phyloP scores from a whole-genome alignment of 306 rosid species.

The Hippophae tibetana region DNA sequence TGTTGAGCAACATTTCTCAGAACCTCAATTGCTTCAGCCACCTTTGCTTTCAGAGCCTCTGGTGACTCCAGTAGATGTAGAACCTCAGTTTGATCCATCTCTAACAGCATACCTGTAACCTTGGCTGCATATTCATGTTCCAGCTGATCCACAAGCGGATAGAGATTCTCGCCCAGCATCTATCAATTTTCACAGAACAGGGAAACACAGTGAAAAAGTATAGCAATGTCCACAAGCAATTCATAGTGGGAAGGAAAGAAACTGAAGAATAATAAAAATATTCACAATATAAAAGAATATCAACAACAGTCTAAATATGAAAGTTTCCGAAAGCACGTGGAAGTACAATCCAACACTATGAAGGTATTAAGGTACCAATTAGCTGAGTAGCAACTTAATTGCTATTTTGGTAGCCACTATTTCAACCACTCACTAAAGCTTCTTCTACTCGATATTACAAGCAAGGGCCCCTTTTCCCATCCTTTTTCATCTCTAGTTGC shows the following conservation, averaged over 20 bases:
- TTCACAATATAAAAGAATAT: too few species aligned
- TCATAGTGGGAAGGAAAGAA: neutral
- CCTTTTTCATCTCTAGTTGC: too few species aligned
- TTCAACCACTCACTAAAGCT: too few species aligned
- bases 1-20: constrained; percentile 88
- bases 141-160: constrained; percentile 95
- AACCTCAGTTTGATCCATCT: constrained; percentile 99
- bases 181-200: constrained; percentile 22
- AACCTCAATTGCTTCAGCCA: constrained; percentile 95
- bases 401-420: too few species aligned
- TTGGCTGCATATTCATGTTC: constrained; percentile 96
- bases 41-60: constrained; percentile 91
- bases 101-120: constrained; percentile 98
- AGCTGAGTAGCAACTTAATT: too few species aligned
- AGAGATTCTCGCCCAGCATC: constrained; percentile 98
- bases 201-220: constrained; percentile 13
- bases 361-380: too few species aligned
- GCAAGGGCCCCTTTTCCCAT: too few species aligned
- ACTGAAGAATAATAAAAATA: too few species aligned
- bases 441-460: too few species aligned
- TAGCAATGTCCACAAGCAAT: neutral
- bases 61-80: constrained; percentile 96
- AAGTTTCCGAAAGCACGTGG: too few species aligned
- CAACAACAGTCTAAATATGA: too few species aligned
- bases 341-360: too few species aligned